phyloP scores from a whole-genome alignment of 2,329 filamentous ascomycete species.

The Aspergillus sp. region DNA sequence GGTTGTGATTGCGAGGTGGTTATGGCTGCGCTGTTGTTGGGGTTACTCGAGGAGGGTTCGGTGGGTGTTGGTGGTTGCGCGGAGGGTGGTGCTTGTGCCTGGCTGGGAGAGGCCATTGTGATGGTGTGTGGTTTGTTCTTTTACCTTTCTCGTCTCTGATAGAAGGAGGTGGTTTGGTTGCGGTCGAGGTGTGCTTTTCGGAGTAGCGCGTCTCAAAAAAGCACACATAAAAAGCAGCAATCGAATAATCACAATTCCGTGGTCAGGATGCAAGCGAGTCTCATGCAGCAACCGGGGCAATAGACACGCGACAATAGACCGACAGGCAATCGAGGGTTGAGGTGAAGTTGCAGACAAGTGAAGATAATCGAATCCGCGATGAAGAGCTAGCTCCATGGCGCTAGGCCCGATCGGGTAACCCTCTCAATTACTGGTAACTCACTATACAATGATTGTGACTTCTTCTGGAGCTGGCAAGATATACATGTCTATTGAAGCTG shows the following conservation, averaged over 20 bases:
- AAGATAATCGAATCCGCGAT: neutral
- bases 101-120: conserved; percentile 29
- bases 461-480: too few relatives aligned
- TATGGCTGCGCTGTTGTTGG: conserved; percentile 14
- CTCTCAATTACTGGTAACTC: neutral
- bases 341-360: neutral
- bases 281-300: too few relatives aligned
- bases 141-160: neutral
- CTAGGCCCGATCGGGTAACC: neutral
- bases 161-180: conserved; percentile 1
- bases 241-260: neutral
- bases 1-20: conserved; percentile 7
- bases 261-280: too few relatives aligned
- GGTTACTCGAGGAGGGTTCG: conserved; percentile 24
- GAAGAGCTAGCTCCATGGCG: neutral
- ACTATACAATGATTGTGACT: neutral
- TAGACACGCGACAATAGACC: too few relatives aligned
- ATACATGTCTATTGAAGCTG: too few relatives aligned
- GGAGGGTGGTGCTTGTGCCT: conserved; percentile 19
- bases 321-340: neutral
- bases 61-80: conserved; percentile 24
- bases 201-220: neutral
- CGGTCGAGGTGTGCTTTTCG: neutral
- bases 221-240: neutral
- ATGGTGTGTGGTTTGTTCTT: neutral